Percentiles rank a stretch among this genome's conserved stretches.
Evolutionary conservation across 257 asterid species (phyloP).

Genomic region (Galeopsis tetrahit): DNA sequence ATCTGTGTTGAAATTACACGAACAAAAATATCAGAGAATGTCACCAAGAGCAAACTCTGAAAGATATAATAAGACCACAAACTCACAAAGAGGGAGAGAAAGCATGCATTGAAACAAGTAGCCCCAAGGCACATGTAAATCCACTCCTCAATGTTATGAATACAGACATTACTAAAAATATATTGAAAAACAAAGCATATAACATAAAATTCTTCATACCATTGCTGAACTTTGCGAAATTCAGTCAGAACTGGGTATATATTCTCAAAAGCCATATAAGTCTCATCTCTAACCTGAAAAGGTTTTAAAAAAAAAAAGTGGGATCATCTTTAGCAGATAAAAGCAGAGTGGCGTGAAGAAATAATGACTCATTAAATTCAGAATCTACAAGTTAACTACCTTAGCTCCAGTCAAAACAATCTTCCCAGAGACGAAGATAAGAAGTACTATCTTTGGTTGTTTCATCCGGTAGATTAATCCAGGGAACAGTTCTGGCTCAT

Average conservation of each 20-base stretch:
- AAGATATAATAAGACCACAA: background rate
- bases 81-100: background rate
- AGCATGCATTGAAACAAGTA: background rate
- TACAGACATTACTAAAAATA: slow-evolving; percentile 24
- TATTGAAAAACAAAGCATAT: slow-evolving; percentile 18
- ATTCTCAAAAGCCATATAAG: slow-evolving; percentile 88
- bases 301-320: background rate
- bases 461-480: slow-evolving; percentile 93
- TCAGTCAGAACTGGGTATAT: slow-evolving; percentile 92
- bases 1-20: slow-evolving; percentile 25
- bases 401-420: slow-evolving; percentile 96
- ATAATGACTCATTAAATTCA: slow-evolving; percentile 2
- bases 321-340: background rate
- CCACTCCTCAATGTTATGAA: slow-evolving; percentile 22
- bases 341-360: background rate
- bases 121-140: slow-evolving; percentile 23
- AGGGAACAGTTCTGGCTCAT: slow-evolving; percentile 95
- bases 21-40: slow-evolving; percentile 7
- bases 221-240: slow-evolving; percentile 90
- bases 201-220: slow-evolving; percentile 50
- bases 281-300: slow-evolving; percentile 88
- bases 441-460: slow-evolving; percentile 92
- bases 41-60: background rate
- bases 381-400: slow-evolving; percentile 46
- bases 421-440: slow-evolving; percentile 92